These are phyloP conservation scores for Pleurotus cornucopiae DNA, from an alignment of 768 basidiomycete species.

Conservation along the genomic window DNA sequence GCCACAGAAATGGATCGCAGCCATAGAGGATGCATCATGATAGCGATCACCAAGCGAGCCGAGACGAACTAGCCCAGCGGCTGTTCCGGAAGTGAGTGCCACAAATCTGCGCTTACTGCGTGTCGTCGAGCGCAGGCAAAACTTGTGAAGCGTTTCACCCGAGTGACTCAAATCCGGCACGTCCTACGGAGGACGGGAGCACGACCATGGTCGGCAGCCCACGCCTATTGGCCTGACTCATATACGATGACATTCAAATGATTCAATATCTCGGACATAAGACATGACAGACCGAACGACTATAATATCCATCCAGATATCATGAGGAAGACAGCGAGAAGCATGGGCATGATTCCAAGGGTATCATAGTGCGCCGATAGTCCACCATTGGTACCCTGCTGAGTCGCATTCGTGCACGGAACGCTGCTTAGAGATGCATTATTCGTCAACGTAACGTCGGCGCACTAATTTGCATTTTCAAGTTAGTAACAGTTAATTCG, in stretches of 20 bases:
- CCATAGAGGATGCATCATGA: constrained; percentile 1
- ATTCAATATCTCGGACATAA: too few species aligned
- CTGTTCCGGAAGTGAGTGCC: background rate
- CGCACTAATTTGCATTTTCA: constrained; percentile 44
- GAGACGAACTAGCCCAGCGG: constrained; percentile 3
- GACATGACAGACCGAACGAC: too few species aligned
- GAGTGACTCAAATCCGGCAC: too few species aligned
- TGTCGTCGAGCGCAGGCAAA: too few species aligned
- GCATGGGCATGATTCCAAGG: background rate
- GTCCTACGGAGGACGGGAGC: too few species aligned
- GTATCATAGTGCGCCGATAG: background rate
- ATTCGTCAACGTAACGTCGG: constrained; percentile 69
- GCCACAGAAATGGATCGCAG: constrained; percentile 9
- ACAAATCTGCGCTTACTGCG: too few species aligned
- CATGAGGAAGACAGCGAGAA: too few species aligned
- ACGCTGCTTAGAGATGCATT: constrained; percentile 43
- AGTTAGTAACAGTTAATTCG: constrained; percentile 1
- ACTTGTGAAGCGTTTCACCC: too few species aligned
- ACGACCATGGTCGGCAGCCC: too few species aligned
- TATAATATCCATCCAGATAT: too few species aligned
- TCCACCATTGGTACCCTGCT: constrained; percentile 1
- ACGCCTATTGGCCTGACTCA: too few species aligned
- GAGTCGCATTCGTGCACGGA: constrained; percentile 31
- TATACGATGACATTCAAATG: too few species aligned
- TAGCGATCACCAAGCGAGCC: constrained; percentile 1